These are phyloP conservation scores for Phytophthora crassamura DNA, from an alignment of 352 stramenopile genomes.

Conservation along the genomic window DNA sequence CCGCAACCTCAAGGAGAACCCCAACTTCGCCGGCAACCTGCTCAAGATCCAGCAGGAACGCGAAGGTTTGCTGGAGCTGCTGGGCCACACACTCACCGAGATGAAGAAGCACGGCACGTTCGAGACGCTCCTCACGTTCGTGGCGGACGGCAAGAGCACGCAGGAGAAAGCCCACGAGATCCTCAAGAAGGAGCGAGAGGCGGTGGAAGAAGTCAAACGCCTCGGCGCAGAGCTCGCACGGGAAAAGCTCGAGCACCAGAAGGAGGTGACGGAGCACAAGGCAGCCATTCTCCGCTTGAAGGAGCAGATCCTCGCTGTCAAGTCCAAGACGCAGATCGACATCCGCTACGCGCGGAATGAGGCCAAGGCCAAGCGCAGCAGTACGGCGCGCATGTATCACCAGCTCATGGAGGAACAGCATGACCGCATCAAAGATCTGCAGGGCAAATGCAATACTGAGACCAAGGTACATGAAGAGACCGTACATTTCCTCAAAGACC, in stretches of 20 bases:
- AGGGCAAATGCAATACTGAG: slow-evolving; percentile 69
- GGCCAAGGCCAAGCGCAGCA: slow-evolving; percentile 86
- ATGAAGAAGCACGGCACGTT: slow-evolving; percentile 82
- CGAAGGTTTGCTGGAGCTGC: slow-evolving; percentile 78
- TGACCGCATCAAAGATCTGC: slow-evolving; percentile 69
- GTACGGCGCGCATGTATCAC: slow-evolving; percentile 77
- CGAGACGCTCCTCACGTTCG: slow-evolving; percentile 74
- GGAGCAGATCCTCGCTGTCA: slow-evolving; percentile 83
- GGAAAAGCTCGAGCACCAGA: slow-evolving; percentile 83
- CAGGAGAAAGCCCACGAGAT: slow-evolving; percentile 84
- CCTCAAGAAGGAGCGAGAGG: slow-evolving; percentile 86
- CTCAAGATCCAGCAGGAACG: slow-evolving; percentile 94
- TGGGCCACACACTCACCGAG: slow-evolving; percentile 67
- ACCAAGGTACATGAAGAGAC: slow-evolving; percentile 81
- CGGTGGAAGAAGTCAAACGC: slow-evolving; percentile 87
- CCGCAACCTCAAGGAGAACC: slow-evolving; percentile 93
- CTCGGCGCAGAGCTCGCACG: slow-evolving; percentile 80
- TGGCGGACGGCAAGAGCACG: slow-evolving; percentile 79
- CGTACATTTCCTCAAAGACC: slow-evolving; percentile 78
- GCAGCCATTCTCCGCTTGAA: slow-evolving; percentile 80
- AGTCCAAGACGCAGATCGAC: slow-evolving; percentile 87
- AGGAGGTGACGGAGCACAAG: slow-evolving; percentile 77
- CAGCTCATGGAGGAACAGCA: slow-evolving; percentile 84
- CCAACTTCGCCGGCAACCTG: slow-evolving; percentile 92
- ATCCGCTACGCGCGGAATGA: slow-evolving; percentile 83